Base-by-base conservation (phyloP, 306 rosid species). In the Datisca glomerata region DNA sequence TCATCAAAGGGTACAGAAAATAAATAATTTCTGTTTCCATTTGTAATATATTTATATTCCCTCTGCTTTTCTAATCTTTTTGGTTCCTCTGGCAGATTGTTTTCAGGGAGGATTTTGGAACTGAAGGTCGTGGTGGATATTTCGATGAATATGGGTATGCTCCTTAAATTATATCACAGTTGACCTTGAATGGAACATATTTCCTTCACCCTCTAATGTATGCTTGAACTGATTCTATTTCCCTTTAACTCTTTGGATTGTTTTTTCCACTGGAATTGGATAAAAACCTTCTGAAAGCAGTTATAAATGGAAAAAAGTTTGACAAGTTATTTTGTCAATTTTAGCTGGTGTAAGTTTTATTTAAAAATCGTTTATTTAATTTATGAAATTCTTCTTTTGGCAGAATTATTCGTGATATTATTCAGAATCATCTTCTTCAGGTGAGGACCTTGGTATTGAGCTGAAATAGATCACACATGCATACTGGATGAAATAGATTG, bases 41-140 rank as follows among this genome's bases (percentile, higher is more conserved):
- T n/a, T n/a, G n/a, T n/a, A n/a, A n/a, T n/a, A n/a, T n/a, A n/a
- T n/a, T n/a, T n/a, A n/a, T n/a, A n/a, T n/a, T n/a, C n/a, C n/a
- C n/a, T n/a, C n/a, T n/a, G n/a, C n/a, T n/a, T n/a, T n/a, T n/a
- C n/a, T n/a, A n/a, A n/a, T n/a, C 3, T 17, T 8, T 66, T 22
- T 21, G 46, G 54, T 41, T 49, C 44, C 40, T 52, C 36, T 71
- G 33, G 50, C 81, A 89, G 98, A 89, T 89, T 12, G 98, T 89
- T 60, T 89, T 89, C 63, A 79, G 79, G 70, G 98, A 89, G 76
- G 84, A 89, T 82, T 89, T 89, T 64, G 98, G 98, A 61, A 84
- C 86, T 58, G 98, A 89, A 7, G 98, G 98, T 15, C 95, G 98
- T 13, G 98, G 98, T 51, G 98, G 98, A 63, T 89, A 89, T 64